phyloP scores from a whole-genome alignment of 2,329 filamentous ascomycete species.

The Acephala macrosclerotiorum region DNA sequence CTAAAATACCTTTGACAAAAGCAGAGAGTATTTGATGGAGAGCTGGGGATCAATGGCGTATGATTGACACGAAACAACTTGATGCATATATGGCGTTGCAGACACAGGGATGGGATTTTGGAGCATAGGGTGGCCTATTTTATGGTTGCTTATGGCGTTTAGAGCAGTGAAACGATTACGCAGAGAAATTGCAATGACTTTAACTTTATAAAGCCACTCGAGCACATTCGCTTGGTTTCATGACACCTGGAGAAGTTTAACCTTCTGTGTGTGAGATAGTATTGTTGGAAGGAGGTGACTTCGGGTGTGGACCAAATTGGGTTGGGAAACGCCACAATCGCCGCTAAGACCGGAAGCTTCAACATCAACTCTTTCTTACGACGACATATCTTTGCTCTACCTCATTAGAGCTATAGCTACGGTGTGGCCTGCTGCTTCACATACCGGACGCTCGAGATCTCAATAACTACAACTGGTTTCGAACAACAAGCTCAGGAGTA shows the following conservation, averaged over 20 bases:
- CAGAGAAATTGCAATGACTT: background rate
- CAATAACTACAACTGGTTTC: no score
- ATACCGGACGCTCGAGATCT: no score
- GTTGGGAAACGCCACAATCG: no score
- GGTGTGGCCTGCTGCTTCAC: no score
- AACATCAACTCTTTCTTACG: background rate
- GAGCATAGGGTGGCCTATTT: background rate
- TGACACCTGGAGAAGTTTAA: background rate
- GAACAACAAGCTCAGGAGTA: no score
- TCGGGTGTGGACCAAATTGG: no score
- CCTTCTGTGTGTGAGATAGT: background rate
- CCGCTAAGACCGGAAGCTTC: no score
- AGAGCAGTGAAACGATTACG: constrained; percentile 13
- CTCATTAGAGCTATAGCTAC: no score
- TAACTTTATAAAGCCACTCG: background rate
- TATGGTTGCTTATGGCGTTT: constrained; percentile 13
- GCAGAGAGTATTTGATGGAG: constrained; percentile 2
- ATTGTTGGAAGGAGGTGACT: no score
- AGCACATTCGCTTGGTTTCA: background rate
- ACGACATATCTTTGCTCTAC: background rate
- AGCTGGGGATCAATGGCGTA: constrained; percentile 11
- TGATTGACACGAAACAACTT: constrained; percentile 2
- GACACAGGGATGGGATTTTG: constrained; percentile 2
- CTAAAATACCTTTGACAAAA: background rate
- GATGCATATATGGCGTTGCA: constrained; percentile 23